Conservation (phyloP, 2,329 filamentous ascomycete species). For the Teratosphaeria viscida region DNA sequence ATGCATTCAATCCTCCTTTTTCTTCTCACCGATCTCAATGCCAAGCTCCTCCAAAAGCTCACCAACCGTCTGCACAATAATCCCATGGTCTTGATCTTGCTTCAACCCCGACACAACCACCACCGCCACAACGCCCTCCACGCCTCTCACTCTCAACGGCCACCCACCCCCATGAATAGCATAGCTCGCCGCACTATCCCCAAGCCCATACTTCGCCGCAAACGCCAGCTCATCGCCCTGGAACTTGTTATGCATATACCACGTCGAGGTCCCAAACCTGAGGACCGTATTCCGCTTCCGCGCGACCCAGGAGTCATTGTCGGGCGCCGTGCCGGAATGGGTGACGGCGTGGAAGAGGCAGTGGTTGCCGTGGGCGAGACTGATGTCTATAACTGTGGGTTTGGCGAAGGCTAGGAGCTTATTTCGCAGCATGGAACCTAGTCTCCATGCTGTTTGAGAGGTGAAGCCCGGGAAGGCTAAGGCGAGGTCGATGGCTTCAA, state of each 20-base stretch:
- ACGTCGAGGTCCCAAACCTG: slow-evolving; percentile 59
- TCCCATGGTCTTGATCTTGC: slow-evolving; percentile 66
- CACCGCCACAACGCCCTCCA: slow-evolving; percentile 66
- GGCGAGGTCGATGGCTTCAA: slow-evolving; percentile 32
- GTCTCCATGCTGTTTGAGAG: slow-evolving; percentile 51
- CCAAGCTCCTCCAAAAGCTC: slow-evolving; percentile 35
- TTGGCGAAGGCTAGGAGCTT: slow-evolving; percentile 48
- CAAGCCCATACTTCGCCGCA: slow-evolving; percentile 53
- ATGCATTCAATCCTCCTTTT: slow-evolving; percentile 25
- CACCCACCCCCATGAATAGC: slow-evolving; percentile 71
- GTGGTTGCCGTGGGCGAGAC: slow-evolving; percentile 39
- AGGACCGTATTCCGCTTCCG: slow-evolving; percentile 64
- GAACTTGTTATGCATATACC: slow-evolving; percentile 61
- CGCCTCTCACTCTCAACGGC: slow-evolving; percentile 59
- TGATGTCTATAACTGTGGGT: slow-evolving; percentile 54
- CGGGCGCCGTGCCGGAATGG: slow-evolving; percentile 55
- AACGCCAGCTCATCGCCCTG: slow-evolving; percentile 54
- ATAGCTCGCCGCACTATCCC: slow-evolving; percentile 39
- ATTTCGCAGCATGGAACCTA: slow-evolving; percentile 54
- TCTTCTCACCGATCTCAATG: slow-evolving; percentile 25
- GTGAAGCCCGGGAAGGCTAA: slow-evolving; percentile 49
- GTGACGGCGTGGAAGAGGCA: slow-evolving; percentile 59
- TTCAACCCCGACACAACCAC: slow-evolving; percentile 67
- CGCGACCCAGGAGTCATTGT: slow-evolving; percentile 46
- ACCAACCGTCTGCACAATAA: slow-evolving; percentile 59